A percentile compares a stretch with the other conserved stretches of the same genome.
Evolutionary conservation across 2,329 filamentous ascomycete species (phyloP).

Genomic region (Diaporthe nobilis): DNA sequence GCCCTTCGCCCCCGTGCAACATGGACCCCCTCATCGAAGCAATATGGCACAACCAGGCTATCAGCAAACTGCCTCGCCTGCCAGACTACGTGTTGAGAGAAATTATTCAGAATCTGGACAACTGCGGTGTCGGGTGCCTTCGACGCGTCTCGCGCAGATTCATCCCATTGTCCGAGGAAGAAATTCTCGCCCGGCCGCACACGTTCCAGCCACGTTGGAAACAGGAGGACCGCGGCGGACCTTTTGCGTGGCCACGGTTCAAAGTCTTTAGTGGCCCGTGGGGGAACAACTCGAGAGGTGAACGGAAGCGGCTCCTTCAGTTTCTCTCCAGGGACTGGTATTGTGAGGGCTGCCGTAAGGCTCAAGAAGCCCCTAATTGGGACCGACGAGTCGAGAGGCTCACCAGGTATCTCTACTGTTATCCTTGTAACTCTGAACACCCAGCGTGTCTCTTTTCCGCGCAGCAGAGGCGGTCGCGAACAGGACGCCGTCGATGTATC

Average conservation of each 20-base stretch:
- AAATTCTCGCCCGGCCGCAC: not conserved
- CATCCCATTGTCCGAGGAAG: not conserved
- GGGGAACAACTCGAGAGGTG: not conserved
- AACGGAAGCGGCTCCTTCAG: not conserved
- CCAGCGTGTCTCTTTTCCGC: conserved; percentile 22
- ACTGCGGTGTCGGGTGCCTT: conserved; percentile 23
- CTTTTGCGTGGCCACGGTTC: conserved; percentile 8
- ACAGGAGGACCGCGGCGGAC: not conserved
- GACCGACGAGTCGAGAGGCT: not conserved
- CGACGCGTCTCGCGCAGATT: conserved; percentile 25
- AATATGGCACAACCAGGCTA: not conserved
- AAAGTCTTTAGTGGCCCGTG: not conserved
- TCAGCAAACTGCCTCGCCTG: conserved; percentile 3
- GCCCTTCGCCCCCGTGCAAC: not conserved
- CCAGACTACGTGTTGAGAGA: not conserved
- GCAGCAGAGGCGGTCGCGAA: not conserved
- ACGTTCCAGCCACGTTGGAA: not conserved
- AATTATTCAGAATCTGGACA: conserved; percentile 29
- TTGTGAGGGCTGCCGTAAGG: not conserved
- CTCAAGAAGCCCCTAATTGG: not conserved
- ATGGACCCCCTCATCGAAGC: conserved; percentile 3
- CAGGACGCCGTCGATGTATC: not conserved
- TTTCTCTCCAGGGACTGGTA: conserved; percentile 5
- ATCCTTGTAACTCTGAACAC: not conserved
- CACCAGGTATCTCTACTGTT: not conserved